Conservation (phyloP, 1,139 yeast species). For the Kurtzmaniella quercitrusa region DNA sequence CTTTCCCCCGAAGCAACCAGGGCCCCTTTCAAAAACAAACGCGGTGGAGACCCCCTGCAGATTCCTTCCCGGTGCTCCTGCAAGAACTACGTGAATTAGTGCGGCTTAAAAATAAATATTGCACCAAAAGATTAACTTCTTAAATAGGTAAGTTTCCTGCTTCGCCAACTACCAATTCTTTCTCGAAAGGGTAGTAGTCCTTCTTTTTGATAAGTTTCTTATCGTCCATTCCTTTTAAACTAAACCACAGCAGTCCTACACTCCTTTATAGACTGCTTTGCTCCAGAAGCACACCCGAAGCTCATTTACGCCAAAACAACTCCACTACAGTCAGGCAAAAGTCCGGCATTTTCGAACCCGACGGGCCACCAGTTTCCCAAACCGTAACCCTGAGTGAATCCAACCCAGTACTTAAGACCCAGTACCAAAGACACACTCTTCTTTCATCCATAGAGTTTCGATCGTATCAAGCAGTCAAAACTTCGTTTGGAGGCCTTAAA, state of each 20-base stretch:
- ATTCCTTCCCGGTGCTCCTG: not conserved
- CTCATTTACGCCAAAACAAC: no score
- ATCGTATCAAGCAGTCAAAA: not conserved
- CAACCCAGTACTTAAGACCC: no score
- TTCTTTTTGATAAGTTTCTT: slow-evolving; percentile 1
- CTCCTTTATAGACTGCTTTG: slow-evolving; percentile 2
- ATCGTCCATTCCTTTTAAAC: slow-evolving; percentile 2
- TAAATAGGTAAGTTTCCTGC: slow-evolving; percentile 7
- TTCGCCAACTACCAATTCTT: not conserved
- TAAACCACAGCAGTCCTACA: not conserved
- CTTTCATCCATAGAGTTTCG: not conserved
- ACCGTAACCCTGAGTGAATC: no score
- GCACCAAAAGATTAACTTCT: slow-evolving; percentile 3
- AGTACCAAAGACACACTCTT: no score
- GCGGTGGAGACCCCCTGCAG: slow-evolving; percentile 1
- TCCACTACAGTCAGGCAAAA: no score
- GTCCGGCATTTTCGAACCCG: no score
- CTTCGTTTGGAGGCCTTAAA: not conserved
- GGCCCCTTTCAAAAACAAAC: not conserved
- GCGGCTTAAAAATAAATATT: not conserved
- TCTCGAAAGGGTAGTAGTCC: not conserved
- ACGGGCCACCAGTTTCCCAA: no score
- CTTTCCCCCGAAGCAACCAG: not conserved
- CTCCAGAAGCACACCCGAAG: no score
- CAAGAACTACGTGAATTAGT: not conserved